These are phyloP conservation scores for Cladosporium sp. DNA, from an alignment of 2,329 filamentous ascomycete species.

Conservation along the genomic window DNA sequence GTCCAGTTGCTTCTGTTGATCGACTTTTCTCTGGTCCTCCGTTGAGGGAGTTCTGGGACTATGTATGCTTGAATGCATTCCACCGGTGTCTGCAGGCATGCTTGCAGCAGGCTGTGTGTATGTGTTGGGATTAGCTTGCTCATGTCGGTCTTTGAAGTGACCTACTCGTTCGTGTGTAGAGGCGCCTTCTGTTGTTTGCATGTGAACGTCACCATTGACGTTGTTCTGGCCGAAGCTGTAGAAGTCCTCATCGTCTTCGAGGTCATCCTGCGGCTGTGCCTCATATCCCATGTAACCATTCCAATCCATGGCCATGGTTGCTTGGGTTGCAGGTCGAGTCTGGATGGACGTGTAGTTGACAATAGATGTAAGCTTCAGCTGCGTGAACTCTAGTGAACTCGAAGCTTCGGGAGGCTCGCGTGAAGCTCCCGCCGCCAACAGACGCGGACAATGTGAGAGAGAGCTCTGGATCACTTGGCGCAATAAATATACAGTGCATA, in stretches of 20 bases:
- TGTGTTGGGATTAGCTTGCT: background rate
- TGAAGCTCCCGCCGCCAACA: too few relatives aligned
- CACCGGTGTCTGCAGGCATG: background rate
- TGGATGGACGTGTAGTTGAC: background rate
- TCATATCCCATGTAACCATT: background rate
- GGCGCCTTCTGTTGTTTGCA: constrained; percentile 8
- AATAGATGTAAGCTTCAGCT: constrained; percentile 1
- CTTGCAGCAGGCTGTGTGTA: background rate
- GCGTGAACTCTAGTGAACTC: too few relatives aligned
- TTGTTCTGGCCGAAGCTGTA: constrained; percentile 9
- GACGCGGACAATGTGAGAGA: too few relatives aligned
- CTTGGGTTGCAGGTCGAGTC: background rate
- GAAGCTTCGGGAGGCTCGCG: too few relatives aligned
- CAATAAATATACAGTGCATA: too few relatives aligned
- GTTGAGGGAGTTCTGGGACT: background rate
- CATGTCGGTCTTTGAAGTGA: background rate
- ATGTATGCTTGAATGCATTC: background rate
- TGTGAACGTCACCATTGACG: constrained; percentile 6
- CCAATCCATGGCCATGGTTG: constrained; percentile 11
- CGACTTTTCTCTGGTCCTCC: constrained; percentile 2
- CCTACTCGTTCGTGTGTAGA: background rate
- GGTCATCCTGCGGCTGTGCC: background rate
- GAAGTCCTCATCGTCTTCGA: constrained; percentile 16
- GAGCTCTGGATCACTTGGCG: too few relatives aligned
- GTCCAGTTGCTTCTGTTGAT: constrained; percentile 9